Evolutionary conservation across 2,329 filamentous ascomycete species (phyloP).

Genomic region (Alternaria metachromatica): DNA sequence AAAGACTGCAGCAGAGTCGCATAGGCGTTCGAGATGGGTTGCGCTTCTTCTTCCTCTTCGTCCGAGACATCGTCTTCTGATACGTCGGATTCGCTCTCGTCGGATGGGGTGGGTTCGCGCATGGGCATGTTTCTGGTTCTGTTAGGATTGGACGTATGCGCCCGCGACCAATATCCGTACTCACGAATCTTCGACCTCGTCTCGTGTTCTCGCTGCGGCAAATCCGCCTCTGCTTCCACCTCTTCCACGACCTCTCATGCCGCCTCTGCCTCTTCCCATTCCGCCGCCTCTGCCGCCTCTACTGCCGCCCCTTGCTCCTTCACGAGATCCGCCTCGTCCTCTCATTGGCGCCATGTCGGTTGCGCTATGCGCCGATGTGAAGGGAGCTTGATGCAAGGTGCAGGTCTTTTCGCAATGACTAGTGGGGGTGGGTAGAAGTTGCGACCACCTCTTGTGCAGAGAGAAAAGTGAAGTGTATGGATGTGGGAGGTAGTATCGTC

Average conservation of each 20-base stretch:
- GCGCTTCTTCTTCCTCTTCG: constrained; percentile 28
- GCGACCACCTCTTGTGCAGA: neutral
- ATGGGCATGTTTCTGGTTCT: constrained; percentile 12
- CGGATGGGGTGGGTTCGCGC: constrained; percentile 27
- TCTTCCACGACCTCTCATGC: constrained; percentile 10
- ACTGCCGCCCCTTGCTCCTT: constrained; percentile 8
- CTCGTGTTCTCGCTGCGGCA: constrained; percentile 35
- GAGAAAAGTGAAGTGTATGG: neutral
- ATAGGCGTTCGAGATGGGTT: constrained; percentile 56
- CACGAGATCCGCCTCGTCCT: constrained; percentile 28
- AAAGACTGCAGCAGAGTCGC: constrained; percentile 64
- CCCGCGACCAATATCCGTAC: constrained; percentile 20
- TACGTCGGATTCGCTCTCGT: constrained; percentile 24
- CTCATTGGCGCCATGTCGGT: constrained; percentile 21
- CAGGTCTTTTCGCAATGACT: too few species aligned
- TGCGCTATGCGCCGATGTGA: neutral
- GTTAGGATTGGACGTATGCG: constrained; percentile 18
- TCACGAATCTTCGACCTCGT: constrained; percentile 41
- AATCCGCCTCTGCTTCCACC: constrained; percentile 35
- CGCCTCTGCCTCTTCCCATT: constrained; percentile 13
- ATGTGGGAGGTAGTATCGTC: neutral
- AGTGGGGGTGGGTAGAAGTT: too few species aligned
- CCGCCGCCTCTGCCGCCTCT: neutral
- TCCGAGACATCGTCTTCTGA: constrained; percentile 33
- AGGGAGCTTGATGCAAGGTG: neutral